Evolutionary conservation across 148 eudicot genomes (phyloP).

Genomic region (Chenopodium berlandieri): DNA sequence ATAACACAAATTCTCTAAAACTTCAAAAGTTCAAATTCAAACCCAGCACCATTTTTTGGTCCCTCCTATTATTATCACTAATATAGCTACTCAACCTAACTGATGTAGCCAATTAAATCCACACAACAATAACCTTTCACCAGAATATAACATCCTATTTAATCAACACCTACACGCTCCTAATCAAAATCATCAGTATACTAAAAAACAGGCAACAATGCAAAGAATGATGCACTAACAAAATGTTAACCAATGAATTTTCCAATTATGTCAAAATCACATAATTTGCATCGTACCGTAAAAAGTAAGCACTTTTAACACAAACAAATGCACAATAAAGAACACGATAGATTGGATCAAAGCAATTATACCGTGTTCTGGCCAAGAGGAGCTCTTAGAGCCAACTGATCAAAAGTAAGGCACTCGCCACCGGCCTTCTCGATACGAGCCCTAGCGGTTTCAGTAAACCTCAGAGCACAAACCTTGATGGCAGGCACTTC

Average conservation of each 20-base stretch:
- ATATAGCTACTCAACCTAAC: too few relatives aligned
- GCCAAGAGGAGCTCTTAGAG: slow-evolving; percentile 95
- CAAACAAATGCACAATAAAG: background rate
- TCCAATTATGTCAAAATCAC: background rate
- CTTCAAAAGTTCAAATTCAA: too few relatives aligned
- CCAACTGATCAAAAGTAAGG: slow-evolving; percentile 83
- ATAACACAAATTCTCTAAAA: too few relatives aligned
- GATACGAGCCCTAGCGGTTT: slow-evolving; percentile 87
- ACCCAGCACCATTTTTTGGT: too few relatives aligned
- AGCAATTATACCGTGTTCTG: slow-evolving; percentile 75
- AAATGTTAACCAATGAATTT: background rate
- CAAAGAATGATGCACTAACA: background rate
- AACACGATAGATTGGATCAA: background rate
- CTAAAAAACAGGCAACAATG: background rate
- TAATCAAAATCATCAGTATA: too few relatives aligned
- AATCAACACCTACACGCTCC: background rate
- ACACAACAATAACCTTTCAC: too few relatives aligned
- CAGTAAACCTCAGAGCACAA: slow-evolving; percentile 80
- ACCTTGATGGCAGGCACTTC: slow-evolving; percentile 78
- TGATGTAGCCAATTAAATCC: too few relatives aligned
- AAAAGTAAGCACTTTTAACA: background rate
- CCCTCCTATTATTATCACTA: too few relatives aligned
- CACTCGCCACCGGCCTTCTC: slow-evolving; percentile 96
- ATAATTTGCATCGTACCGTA: background rate
- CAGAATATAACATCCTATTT: too few relatives aligned